A percentile compares a stretch with the other conserved stretches of the same genome.
Conservation (phyloP, 1,139 yeast genomes). For the Yamadazyma taylorii region DNA sequence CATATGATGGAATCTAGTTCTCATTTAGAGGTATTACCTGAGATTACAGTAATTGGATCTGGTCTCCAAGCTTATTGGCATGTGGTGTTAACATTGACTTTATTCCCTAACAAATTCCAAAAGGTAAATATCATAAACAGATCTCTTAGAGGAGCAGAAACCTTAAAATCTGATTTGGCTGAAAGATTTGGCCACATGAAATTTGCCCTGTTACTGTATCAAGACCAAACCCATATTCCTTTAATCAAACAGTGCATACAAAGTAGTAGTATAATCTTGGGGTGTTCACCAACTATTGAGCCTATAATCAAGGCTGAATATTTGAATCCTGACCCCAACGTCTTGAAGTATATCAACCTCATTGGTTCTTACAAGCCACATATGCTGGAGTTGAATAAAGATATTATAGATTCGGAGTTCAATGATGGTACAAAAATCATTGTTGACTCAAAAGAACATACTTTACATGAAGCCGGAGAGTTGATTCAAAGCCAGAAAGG, state of each 20-base stretch:
- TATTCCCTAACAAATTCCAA: conserved; percentile 30
- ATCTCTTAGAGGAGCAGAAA: conserved; percentile 40
- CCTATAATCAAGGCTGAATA: conserved; percentile 42
- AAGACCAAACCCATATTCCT: conserved; percentile 15
- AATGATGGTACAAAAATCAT: conserved; percentile 35
- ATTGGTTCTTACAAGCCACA: conserved; percentile 72
- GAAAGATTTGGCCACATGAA: background rate
- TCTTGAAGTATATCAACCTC: conserved; percentile 49
- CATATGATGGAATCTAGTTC: conserved; percentile 26
- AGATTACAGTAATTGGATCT: conserved; percentile 55
- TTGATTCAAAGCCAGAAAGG: conserved; percentile 45
- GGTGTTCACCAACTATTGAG: conserved; percentile 58
- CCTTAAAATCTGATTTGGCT: conserved; percentile 18
- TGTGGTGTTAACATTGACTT: conserved; percentile 41
- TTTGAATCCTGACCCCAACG: conserved; percentile 28
- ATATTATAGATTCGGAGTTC: conserved; percentile 33
- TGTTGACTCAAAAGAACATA: conserved; percentile 61
- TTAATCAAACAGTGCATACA: conserved; percentile 19
- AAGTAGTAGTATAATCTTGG: conserved; percentile 47
- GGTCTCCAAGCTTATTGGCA: conserved; percentile 75
- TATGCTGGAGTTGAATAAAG: conserved; percentile 62
- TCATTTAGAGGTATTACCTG: conserved; percentile 20
- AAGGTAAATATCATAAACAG: conserved; percentile 51
- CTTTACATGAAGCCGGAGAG: conserved; percentile 66
- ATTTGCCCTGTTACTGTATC: conserved; percentile 24